Percentiles rank a stretch among this genome's conserved stretches.
Conservation (phyloP, 352 stramenopile species). For the Phytophthora citricola region DNA sequence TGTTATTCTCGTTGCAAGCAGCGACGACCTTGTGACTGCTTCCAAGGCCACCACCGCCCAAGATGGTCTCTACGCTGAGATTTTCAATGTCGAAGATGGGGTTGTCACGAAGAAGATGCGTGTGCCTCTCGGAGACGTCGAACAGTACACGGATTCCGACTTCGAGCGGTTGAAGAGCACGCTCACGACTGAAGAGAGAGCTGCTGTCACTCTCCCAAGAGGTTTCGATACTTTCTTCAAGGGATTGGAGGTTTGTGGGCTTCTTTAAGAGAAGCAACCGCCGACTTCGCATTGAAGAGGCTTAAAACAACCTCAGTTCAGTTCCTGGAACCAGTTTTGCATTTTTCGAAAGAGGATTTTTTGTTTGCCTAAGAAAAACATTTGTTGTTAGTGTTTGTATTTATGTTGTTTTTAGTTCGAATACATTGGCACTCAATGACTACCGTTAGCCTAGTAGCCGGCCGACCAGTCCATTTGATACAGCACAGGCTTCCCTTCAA, state of each 20-base stretch:
- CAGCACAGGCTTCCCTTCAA: conserved; percentile 42
- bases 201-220: conserved; percentile 3
- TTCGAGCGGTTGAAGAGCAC: conserved; percentile 14
- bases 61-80: conserved; percentile 18
- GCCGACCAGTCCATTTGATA: conserved; percentile 59
- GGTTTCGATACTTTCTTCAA: conserved; percentile 8
- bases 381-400: too few relatives aligned
- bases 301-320: neutral
- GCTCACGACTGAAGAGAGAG: conserved; percentile 14
- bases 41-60: conserved; percentile 6
- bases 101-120: conserved; percentile 19
- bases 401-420: neutral
- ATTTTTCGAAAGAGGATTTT: neutral
- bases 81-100: conserved; percentile 20
- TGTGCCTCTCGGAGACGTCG: conserved; percentile 14
- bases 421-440: neutral
- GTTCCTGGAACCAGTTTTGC: neutral
- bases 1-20: conserved; percentile 13
- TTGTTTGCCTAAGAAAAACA: too few relatives aligned
- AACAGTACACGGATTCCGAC: conserved; percentile 11
- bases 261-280: conserved; percentile 6
- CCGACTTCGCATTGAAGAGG: conserved; percentile 10
- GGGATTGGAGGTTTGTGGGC: conserved; percentile 6
- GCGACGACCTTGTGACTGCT: conserved; percentile 1
- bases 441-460: conserved; percentile 47